Percentiles rank a stretch among this genome's conserved stretches.
These are phyloP conservation scores for Fusarium brevicatenulatum DNA, from an alignment of 2,329 filamentous ascomycete genomes.

Conservation along the genomic window DNA sequence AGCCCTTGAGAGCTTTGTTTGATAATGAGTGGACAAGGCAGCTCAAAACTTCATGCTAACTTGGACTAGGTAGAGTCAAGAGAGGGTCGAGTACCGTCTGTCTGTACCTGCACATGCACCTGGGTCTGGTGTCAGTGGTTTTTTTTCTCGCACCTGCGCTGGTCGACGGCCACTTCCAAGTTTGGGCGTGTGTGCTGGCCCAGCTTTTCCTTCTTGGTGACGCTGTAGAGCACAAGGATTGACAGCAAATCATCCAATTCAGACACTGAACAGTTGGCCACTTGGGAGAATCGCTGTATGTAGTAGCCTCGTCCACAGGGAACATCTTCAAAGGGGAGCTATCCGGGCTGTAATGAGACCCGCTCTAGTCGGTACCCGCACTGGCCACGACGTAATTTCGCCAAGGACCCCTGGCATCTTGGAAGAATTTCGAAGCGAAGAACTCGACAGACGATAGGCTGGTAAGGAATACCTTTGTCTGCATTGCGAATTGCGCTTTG, in stretches of 20 bases:
- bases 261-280: slow-evolving; percentile 22
- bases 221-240: background rate
- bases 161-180: slow-evolving; percentile 27
- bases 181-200: slow-evolving; percentile 17
- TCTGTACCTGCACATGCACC: slow-evolving; percentile 8
- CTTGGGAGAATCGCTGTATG: slow-evolving; percentile 7
- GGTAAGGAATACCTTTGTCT: slow-evolving; percentile 5
- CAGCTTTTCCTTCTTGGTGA: slow-evolving; percentile 11
- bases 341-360: slow-evolving; percentile 41
- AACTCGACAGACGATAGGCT: slow-evolving; percentile 11
- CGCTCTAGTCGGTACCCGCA: slow-evolving; percentile 40
- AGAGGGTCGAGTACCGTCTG: background rate
- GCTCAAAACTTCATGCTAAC: slow-evolving; percentile 19
- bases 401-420: slow-evolving; percentile 33
- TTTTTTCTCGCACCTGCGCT: slow-evolving; percentile 7
- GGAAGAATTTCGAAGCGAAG: slow-evolving; percentile 23
- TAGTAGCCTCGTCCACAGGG: background rate
- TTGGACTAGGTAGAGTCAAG: background rate
- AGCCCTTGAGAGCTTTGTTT: slow-evolving; percentile 26
- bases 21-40: slow-evolving; percentile 28
- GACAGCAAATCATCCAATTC: slow-evolving; percentile 11
- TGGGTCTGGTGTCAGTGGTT: slow-evolving; percentile 11
- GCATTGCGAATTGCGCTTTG: background rate
- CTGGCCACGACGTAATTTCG: slow-evolving; percentile 44
- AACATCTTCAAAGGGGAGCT: slow-evolving; percentile 13